phyloP scores from a whole-genome alignment of 2,329 filamentous ascomycete genomes.

The Verticillium zaregamsianum region DNA sequence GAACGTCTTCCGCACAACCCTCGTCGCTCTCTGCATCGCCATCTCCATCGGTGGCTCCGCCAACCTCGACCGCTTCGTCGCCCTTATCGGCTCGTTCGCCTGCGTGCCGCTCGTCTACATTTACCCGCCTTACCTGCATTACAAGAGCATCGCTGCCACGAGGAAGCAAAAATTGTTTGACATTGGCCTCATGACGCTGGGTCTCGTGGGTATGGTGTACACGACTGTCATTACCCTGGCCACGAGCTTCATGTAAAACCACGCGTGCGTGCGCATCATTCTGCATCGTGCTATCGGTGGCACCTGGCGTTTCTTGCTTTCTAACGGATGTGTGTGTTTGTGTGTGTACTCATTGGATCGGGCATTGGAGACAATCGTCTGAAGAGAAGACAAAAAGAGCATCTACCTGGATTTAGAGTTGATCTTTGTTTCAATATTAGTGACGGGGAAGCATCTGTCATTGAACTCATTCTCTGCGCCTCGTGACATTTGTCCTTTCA shows the following conservation, averaged over 20 bases:
- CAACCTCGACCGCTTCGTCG: slow-evolving; percentile 87
- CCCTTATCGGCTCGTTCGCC: slow-evolving; percentile 93
- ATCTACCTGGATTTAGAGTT: too few relatives aligned
- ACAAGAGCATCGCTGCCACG: slow-evolving; percentile 59
- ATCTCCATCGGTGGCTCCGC: slow-evolving; percentile 62
- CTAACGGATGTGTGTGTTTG: neutral
- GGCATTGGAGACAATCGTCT: neutral
- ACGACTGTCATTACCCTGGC: slow-evolving; percentile 60
- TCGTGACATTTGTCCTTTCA: too few relatives aligned
- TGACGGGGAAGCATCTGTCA: neutral
- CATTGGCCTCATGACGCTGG: slow-evolving; percentile 57
- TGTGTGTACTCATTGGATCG: neutral
- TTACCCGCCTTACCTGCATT: slow-evolving; percentile 69
- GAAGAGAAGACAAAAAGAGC: neutral
- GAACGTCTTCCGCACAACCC: slow-evolving; percentile 57
- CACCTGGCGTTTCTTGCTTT: neutral
- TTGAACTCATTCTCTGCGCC: neutral
- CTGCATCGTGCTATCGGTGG: neutral
- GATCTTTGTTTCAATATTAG: too few relatives aligned
- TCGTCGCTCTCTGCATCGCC: slow-evolving; percentile 56
- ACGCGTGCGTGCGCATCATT: neutral
- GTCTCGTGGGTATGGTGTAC: slow-evolving; percentile 65
- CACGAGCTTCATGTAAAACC: slow-evolving; percentile 30
- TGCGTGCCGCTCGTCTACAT: slow-evolving; percentile 95
- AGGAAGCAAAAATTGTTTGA: slow-evolving; percentile 54